Evolutionary conservation across 2,329 filamentous ascomycete species (phyloP).

Genomic region (Aspergillus pseudonomiae): DNA sequence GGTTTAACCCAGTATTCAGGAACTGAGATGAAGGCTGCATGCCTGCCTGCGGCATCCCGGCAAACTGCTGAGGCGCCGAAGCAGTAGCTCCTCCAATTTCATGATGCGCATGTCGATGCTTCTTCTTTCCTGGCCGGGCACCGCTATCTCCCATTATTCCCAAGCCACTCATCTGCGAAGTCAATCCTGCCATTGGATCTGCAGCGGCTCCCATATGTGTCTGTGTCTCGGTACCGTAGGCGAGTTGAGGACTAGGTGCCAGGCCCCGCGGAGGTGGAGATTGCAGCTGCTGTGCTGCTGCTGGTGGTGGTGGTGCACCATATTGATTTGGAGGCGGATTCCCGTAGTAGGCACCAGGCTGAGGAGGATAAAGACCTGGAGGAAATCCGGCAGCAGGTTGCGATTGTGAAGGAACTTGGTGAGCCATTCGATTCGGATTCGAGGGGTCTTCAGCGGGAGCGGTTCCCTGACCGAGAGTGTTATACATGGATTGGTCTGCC

Average conservation of each 20-base stretch:
- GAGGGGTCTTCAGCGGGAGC: constrained; percentile 54
- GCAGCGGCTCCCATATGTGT: constrained; percentile 27
- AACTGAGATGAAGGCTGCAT: constrained; percentile 61
- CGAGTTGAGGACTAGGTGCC: constrained; percentile 28
- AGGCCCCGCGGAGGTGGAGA: constrained; percentile 26
- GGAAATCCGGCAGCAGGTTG: constrained; percentile 37
- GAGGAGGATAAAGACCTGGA: constrained; percentile 42
- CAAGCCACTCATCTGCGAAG: constrained; percentile 77
- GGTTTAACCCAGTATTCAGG: constrained; percentile 58
- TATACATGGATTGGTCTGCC: constrained; percentile 47
- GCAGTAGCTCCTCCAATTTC: constrained; percentile 71
- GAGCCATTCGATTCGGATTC: constrained; percentile 55
- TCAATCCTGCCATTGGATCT: constrained; percentile 45
- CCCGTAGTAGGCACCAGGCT: constrained; percentile 40
- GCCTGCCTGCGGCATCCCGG: constrained; percentile 65
- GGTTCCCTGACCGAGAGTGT: constrained; percentile 39
- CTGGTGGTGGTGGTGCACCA: constrained; percentile 24
- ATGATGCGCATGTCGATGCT: constrained; percentile 92
- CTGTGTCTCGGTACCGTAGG: constrained; percentile 33
- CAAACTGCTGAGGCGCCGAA: constrained; percentile 62
- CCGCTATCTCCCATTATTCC: constrained; percentile 59
- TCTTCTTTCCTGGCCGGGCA: constrained; percentile 70
- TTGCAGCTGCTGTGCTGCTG: constrained; percentile 24
- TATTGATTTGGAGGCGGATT: constrained; percentile 37
- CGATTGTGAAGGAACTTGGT: constrained; percentile 58